Evolutionary conservation across 2,329 filamentous ascomycete species (phyloP).

Genomic region (Epichloe sylvatica): DNA sequence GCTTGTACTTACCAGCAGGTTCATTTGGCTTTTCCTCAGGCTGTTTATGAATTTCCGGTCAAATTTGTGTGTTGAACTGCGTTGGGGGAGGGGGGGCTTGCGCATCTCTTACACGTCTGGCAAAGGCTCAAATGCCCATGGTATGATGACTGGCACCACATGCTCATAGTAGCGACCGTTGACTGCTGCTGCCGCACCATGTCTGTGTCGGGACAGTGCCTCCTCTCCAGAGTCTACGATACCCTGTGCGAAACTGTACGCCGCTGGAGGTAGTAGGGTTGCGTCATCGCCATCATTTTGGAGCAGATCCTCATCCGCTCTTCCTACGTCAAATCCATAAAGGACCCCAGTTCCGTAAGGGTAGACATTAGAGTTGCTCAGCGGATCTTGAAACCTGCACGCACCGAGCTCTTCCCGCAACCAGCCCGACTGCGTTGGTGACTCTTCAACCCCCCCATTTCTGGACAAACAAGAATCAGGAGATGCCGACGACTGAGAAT

Average conservation of each 20-base stretch:
- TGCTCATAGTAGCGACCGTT: conserved; percentile 48
- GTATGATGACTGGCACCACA: conserved; percentile 47
- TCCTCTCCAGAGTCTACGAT: conserved; percentile 15
- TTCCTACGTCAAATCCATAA: conserved; percentile 1
- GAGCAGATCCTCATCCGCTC: background rate
- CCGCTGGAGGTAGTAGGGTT: background rate
- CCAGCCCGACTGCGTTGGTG: background rate
- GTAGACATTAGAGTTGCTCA: background rate
- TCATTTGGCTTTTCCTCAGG: conserved; percentile 55
- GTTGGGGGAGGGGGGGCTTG: background rate
- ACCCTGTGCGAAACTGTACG: background rate
- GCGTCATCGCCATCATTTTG: background rate
- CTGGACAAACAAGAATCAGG: conserved; percentile 4
- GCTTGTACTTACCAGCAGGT: conserved; percentile 41
- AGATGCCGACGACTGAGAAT: background rate
- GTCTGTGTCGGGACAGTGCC: background rate
- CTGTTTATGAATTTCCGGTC: background rate
- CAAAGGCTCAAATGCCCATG: conserved; percentile 33
- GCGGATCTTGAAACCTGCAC: background rate
- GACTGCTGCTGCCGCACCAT: background rate
- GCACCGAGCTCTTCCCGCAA: background rate
- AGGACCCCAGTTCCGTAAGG: background rate
- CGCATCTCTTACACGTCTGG: conserved; percentile 24
- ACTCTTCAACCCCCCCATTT: conserved; percentile 2
- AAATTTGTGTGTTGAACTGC: background rate